A percentile compares a stretch with the other conserved stretches of the same genome.
These are phyloP conservation scores for Malassezia dermatis DNA, from an alignment of 1,284 basidiomycete genomes.

Conservation along the genomic window DNA sequence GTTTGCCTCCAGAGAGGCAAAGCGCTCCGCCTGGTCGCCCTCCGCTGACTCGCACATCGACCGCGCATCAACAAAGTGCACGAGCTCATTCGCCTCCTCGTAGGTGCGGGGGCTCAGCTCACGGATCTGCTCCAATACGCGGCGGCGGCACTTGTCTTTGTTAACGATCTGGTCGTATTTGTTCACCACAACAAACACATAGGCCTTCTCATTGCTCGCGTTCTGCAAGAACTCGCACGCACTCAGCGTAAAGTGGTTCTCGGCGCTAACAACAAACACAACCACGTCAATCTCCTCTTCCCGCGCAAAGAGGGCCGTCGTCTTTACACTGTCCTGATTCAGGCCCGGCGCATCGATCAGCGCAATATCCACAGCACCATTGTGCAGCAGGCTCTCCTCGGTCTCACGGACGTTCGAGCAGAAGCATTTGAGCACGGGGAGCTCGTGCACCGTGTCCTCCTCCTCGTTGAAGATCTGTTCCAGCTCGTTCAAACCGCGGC, in stretches of 20 bases:
- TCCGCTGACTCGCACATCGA: constrained; percentile 44
- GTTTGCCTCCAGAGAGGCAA: constrained; percentile 79
- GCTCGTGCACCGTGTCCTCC: constrained; percentile 54
- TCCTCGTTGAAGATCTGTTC: constrained; percentile 66
- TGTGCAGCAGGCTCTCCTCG: constrained; percentile 54
- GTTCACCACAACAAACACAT: constrained; percentile 97
- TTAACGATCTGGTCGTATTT: constrained; percentile 91
- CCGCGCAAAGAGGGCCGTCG: constrained; percentile 86
- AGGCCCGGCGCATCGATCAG: constrained; percentile 97
- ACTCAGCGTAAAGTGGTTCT: constrained; percentile 96
- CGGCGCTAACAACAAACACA: constrained; percentile 93
- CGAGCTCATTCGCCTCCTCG: constrained; percentile 80
- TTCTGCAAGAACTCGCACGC: constrained; percentile 88
- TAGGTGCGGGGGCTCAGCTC: constrained; percentile 82
- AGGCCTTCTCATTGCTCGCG: constrained; percentile 92
- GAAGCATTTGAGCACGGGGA: constrained; percentile 50
- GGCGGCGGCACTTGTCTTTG: constrained; percentile 80
- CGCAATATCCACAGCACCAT: constrained; percentile 92
- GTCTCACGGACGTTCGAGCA: constrained; percentile 28
- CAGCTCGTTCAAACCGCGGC: constrained; percentile 61
- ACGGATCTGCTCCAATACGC: constrained; percentile 88
- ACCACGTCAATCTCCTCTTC: constrained; percentile 98
- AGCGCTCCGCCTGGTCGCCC: constrained; percentile 52
- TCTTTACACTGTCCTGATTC: constrained; percentile 89
- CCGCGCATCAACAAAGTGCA: constrained; percentile 90